Evolutionary conservation across 73 alveolate species (phyloP).

Genomic region (Effrenium voratum): DNA sequence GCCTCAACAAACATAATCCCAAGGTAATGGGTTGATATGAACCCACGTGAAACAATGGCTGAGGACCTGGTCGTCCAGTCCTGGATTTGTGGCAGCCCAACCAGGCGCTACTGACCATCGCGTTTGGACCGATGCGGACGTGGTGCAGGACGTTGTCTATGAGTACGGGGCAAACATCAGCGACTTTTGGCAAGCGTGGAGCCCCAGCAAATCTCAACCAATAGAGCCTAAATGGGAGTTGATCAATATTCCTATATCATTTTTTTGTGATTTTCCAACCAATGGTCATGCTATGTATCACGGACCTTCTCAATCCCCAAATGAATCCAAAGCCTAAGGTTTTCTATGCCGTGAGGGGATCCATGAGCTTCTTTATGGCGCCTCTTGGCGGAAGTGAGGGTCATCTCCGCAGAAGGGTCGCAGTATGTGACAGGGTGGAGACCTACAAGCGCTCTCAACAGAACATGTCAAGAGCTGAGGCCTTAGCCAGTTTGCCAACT

Average conservation of each 20-base stretch:
- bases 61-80: slow-evolving; percentile 86
- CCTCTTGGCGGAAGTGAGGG: neutral
- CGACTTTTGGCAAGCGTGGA: slow-evolving; percentile 79
- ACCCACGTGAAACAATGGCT: neutral
- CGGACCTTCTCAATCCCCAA: no score
- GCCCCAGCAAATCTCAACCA: neutral
- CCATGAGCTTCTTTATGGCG: slow-evolving; percentile 77
- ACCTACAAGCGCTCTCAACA: slow-evolving; percentile 86
- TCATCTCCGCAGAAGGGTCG: neutral
- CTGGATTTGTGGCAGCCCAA: slow-evolving; percentile 82
- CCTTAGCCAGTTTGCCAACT: neutral
- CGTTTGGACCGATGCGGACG: neutral
- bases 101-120: neutral
- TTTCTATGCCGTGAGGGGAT: slow-evolving; percentile 85
- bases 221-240: neutral
- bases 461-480: slow-evolving; percentile 31
- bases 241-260: neutral
- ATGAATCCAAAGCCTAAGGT: slow-evolving; percentile 35
- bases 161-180: slow-evolving; percentile 93
- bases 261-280: no score
- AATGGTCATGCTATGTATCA: no score
- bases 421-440: slow-evolving; percentile 91
- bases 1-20: neutral
- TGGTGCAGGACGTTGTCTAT: slow-evolving; percentile 43
- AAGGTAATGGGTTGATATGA: neutral